Percentiles rank a stretch among this genome's conserved stretches.
Evolutionary conservation across 331 rosid genomes (phyloP).

Genomic region (Pyrus hybrid): DNA sequence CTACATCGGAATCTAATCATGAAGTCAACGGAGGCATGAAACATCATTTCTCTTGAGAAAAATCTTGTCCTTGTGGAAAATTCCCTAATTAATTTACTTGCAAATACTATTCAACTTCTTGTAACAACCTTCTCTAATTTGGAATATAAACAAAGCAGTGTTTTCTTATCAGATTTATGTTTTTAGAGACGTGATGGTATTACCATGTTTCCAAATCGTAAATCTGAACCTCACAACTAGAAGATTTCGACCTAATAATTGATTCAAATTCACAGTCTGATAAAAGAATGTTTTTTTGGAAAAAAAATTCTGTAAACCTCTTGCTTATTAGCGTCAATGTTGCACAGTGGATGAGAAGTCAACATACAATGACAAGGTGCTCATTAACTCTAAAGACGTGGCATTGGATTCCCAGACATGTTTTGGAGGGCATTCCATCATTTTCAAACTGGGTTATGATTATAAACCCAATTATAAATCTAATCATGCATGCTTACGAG

Average conservation of each 20-base stretch:
- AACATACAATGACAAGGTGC: constrained; percentile 20
- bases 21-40: constrained; percentile 1
- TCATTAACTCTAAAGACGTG: not conserved
- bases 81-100: not conserved
- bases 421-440: constrained; percentile 5
- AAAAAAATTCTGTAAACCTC: not conserved
- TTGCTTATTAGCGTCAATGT: not conserved
- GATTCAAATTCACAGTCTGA: not conserved
- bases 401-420: constrained; percentile 39
- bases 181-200: too few relatives aligned
- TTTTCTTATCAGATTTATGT: too few relatives aligned
- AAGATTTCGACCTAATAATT: too few relatives aligned
- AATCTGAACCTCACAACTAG: too few relatives aligned
- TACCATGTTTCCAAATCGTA: too few relatives aligned
- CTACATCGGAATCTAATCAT: not conserved
- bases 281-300: not conserved
- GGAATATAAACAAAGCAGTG: not conserved
- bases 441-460: constrained; percentile 22
- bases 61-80: not conserved
- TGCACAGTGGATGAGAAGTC: constrained; percentile 6
- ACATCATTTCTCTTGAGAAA: constrained; percentile 9
- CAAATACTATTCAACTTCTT: not conserved
- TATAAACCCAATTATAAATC: not conserved
- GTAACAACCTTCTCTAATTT: not conserved
- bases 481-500: constrained; percentile 8